Evolutionary conservation across 106 monocot genomes (phyloP).

Genomic region (Amphibolis antarctica): DNA sequence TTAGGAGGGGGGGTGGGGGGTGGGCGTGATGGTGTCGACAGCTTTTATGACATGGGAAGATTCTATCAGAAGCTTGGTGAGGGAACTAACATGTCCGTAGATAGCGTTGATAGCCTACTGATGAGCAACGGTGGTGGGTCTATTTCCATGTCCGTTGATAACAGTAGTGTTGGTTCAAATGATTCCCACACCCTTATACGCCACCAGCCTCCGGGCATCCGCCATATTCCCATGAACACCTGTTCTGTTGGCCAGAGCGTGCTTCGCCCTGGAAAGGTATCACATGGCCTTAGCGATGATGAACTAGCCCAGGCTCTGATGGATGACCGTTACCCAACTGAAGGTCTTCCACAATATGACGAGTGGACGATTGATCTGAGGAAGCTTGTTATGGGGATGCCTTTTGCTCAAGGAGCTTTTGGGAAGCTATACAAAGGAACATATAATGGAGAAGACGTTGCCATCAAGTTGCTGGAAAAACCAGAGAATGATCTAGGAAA

Average conservation of each 20-base stretch:
- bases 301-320: slow-evolving; percentile 20
- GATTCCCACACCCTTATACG: slow-evolving; percentile 31
- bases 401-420: slow-evolving; percentile 27
- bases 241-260: slow-evolving; percentile 10
- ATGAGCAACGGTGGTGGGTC: slow-evolving; percentile 35
- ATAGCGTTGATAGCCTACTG: slow-evolving; percentile 31
- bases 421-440: slow-evolving; percentile 23
- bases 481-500: slow-evolving; percentile 16
- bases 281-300: slow-evolving; percentile 18
- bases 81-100: slow-evolving; percentile 62
- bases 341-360: slow-evolving; percentile 18
- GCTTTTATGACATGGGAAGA: too few relatives aligned
- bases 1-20: too few relatives aligned
- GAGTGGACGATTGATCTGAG: slow-evolving; percentile 27
- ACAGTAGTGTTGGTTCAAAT: slow-evolving; percentile 52
- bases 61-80: slow-evolving; percentile 52
- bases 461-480: slow-evolving; percentile 26
- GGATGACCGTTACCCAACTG: slow-evolving; percentile 13
- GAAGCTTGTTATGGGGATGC: slow-evolving; percentile 18
- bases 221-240: neutral
- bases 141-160: slow-evolving; percentile 38
- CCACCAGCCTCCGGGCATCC: slow-evolving; percentile 15
- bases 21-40: too few relatives aligned
- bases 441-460: slow-evolving; percentile 20
- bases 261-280: slow-evolving; percentile 15